Evolutionary conservation across 768 basidiomycete genomes (phyloP), one percentile per base, ranked within the genome.

Genomic region (Leccinum disarticulatum): DNA sequence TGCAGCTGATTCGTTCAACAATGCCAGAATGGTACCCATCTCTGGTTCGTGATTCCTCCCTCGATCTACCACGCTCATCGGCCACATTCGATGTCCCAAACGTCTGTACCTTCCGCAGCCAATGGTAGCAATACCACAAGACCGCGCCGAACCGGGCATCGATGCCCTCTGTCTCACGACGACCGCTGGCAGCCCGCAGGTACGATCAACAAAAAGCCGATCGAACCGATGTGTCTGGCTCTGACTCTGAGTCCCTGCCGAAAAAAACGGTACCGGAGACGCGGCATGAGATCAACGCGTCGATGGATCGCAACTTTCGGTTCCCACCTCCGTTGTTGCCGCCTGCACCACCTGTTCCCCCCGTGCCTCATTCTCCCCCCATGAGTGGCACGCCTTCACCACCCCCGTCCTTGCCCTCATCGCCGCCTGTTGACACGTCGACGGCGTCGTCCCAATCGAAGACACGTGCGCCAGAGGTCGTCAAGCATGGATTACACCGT

Each of bases 11-110:
- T 28, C 28, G 28, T 28, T 28, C 7, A 57, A 41, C 48, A 46
- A 17, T 53, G 35, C 1, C 58, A 93, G 91, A 68, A 93, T 96
- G 90, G 83, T 95, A 9, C 89, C 93, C 6, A 95, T 95, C 59
- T 83, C 88, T 1, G 78, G 17, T 93, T 85, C 70, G 81, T 84
- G 13, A 83, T 77, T 17, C 80, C 83, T 0, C 74, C 77, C 2
- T 73, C 84, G 3, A 73, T 65, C 49, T 73, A 74, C 57, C 63
- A 70, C 47, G 53, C 69, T 3, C 75, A 78, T 25, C 25, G 25
- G 25, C 25, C 25, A 25, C 25, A 25, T 25, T 25, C 25, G 25
- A 25, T 25, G 25, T 25, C 25, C 25, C 25, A 25, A 25, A 25
- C 25, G 25, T 25, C 25, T 25, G 25, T 25, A 25, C 25, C 25